Base-by-base conservation (phyloP, 1,139 yeast genomes). In the Geotrichum klebahnii region DNA sequence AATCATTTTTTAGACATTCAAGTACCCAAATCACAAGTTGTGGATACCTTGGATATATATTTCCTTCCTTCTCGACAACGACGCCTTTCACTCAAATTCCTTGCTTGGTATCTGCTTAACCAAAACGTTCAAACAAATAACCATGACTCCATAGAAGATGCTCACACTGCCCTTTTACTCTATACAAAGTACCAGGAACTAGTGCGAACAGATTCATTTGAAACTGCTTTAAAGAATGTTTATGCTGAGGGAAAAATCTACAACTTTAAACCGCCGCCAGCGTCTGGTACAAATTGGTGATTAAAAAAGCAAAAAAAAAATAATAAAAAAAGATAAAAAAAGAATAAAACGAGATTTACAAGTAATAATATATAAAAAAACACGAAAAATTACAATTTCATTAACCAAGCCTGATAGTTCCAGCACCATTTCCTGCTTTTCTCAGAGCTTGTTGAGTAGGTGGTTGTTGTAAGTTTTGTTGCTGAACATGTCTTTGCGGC, bases 91-190 rank as follows among this genome's bases (percentile, higher is more conserved):
- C 75, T 94, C 59, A 84, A 92, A 62, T 94, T 88, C 63, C 72
- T 94, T 62, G 90, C 96, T 3, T 90, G 88, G 75, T 81, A 81
- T 28, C 73, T 92, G 47, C 72, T 92, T 51, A 78, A 78, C 37
- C 82, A 81, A 55, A 77, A 81, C 46, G 96, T 94, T 19, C 98
- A 94, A 66, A 81, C 81, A 2, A 96, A 95, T 1, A 90, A 90
- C 63, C 99, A 94, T 66, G 97, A 94, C 65, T 90, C 97, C 0
- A 88, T 92, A 42, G 98, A 94, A 63, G 99, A 94, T 70, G 97
- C 99, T 0, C 72, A 77, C 51, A 84, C 94, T 10, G 98, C 99
- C 0, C 74, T 94, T 58, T 68, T 79, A 47, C 71, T 94, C 40
- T 94, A 86, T 69, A 79, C 80, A 57, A 82, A 80, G 62, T 90